Conservation (phyloP, 2,329 filamentous ascomycete species). For the Calonectria montana region DNA sequence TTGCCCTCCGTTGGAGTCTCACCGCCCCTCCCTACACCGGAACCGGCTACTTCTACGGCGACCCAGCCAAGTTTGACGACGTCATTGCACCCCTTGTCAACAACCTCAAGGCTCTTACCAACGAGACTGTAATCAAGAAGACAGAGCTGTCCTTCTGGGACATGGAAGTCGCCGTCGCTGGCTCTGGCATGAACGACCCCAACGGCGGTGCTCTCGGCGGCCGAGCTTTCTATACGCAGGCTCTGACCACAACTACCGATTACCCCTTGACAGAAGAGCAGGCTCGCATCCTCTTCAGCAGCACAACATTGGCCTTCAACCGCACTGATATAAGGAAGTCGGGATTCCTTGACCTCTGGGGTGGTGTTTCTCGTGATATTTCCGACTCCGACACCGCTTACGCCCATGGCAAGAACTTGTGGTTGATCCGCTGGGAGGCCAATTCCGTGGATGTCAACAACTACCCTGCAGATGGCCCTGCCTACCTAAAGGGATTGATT, state of each 20-base stretch:
- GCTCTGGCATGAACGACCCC: conserved; percentile 35
- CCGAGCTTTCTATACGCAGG: conserved; percentile 37
- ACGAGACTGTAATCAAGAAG: conserved; percentile 23
- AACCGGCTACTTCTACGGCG: conserved; percentile 40
- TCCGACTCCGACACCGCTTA: conserved; percentile 34
- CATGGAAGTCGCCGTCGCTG: conserved; percentile 32
- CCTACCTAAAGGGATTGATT: conserved; percentile 34
- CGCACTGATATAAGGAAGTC: conserved; percentile 37
- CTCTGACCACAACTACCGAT: conserved; percentile 35
- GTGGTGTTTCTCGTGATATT: conserved; percentile 37
- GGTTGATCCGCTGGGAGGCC: conserved; percentile 39
- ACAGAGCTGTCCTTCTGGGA: conserved; percentile 38
- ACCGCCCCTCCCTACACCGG: conserved; percentile 27
- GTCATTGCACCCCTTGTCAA: conserved; percentile 27
- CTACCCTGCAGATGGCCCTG: conserved; percentile 34
- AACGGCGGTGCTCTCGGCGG: conserved; percentile 36
- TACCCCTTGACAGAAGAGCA: conserved; percentile 37
- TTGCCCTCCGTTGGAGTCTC: conserved; percentile 39
- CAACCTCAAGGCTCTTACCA: conserved; percentile 27
- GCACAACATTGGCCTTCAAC: conserved; percentile 36
- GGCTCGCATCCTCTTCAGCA: conserved; percentile 29
- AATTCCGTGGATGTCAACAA: conserved; percentile 17
- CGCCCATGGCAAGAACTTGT: conserved; percentile 38
- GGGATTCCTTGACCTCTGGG: conserved; percentile 42
- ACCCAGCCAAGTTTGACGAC: conserved; percentile 34